These are phyloP conservation scores for Erysiphe neolycopersici DNA, from an alignment of 2,329 filamentous ascomycete genomes.

Conservation along the genomic window DNA sequence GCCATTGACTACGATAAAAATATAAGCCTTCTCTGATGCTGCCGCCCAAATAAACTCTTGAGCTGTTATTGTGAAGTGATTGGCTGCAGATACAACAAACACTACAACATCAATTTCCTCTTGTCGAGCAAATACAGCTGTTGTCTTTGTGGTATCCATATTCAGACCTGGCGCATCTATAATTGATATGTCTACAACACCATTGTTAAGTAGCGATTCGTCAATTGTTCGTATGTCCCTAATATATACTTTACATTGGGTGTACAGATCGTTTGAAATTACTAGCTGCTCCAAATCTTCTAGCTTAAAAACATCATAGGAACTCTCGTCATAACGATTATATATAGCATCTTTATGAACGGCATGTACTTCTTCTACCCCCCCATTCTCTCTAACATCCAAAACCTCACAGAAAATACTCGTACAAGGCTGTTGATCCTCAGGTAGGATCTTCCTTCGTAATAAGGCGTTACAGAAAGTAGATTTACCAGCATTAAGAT, in stretches of 20 bases:
- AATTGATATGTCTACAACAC: conserved; percentile 88
- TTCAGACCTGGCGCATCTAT: conserved; percentile 94
- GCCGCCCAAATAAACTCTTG: conserved; percentile 94
- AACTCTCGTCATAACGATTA: conserved; percentile 74
- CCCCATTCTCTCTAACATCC: conserved; percentile 71
- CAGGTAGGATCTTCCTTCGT: conserved; percentile 72
- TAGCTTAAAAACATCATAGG: conserved; percentile 67
- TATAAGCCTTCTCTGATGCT: conserved; percentile 88
- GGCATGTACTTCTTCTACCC: conserved; percentile 84
- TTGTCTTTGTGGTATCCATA: conserved; percentile 88
- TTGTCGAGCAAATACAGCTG: conserved; percentile 84
- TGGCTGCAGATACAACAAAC: conserved; percentile 90
- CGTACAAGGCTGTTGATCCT: conserved; percentile 94
- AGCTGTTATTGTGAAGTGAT: conserved; percentile 94
- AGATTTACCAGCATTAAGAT: conserved; percentile 91
- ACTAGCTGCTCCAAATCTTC: conserved; percentile 69
- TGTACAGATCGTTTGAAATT: conserved; percentile 63
- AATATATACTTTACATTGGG: conserved; percentile 92
- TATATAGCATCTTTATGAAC: conserved; percentile 62
- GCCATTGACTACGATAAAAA: conserved; percentile 96
- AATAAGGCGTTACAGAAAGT: conserved; percentile 97
- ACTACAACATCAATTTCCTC: conserved; percentile 98
- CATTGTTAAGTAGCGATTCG: conserved; percentile 86
- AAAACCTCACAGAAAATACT: conserved; percentile 96
- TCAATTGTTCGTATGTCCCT: conserved; percentile 73